Conservation (phyloP, 2,329 filamentous ascomycete species). For the Claviceps capensis region DNA sequence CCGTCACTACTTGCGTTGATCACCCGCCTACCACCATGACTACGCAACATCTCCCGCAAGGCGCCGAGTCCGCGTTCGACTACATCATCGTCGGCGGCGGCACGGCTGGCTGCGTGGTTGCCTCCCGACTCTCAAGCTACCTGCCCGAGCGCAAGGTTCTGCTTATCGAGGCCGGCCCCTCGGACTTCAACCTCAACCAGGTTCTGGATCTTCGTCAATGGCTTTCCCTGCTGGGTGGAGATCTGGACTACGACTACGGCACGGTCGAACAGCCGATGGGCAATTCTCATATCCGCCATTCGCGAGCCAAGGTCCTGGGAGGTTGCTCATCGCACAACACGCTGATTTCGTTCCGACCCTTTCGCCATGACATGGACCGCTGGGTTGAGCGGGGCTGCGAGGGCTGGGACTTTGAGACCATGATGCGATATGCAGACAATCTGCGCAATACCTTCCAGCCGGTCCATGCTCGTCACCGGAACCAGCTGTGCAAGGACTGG, state of each 20-base stretch:
- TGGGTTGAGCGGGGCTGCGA: slow-evolving; percentile 73
- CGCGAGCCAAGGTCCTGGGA: slow-evolving; percentile 80
- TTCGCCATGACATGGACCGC: slow-evolving; percentile 73
- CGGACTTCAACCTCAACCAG: slow-evolving; percentile 76
- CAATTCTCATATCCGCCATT: slow-evolving; percentile 86
- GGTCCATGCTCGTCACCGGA: slow-evolving; percentile 71
- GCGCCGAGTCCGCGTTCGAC: slow-evolving; percentile 58
- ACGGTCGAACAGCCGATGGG: slow-evolving; percentile 84
- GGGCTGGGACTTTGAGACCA: slow-evolving; percentile 77
- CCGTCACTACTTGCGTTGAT: background rate
- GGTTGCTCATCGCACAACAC: slow-evolving; percentile 93
- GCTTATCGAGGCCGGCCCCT: slow-evolving; percentile 77
- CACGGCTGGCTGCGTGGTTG: slow-evolving; percentile 76
- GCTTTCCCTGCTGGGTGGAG: slow-evolving; percentile 70
- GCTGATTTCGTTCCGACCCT: slow-evolving; percentile 81
- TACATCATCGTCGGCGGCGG: slow-evolving; percentile 78
- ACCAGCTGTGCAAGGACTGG: slow-evolving; percentile 88
- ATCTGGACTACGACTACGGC: slow-evolving; percentile 83
- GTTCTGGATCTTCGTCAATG: slow-evolving; percentile 80
- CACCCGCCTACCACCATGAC: slow-evolving; percentile 36
- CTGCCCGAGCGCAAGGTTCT: slow-evolving; percentile 70
- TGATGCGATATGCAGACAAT: slow-evolving; percentile 70
- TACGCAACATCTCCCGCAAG: slow-evolving; percentile 50
- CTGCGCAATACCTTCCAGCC: slow-evolving; percentile 84
- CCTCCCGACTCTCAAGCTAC: slow-evolving; percentile 67